These are phyloP conservation scores for Nepenthes alata DNA, from an alignment of 179 eudicot genomes.

Conservation along the genomic window DNA sequence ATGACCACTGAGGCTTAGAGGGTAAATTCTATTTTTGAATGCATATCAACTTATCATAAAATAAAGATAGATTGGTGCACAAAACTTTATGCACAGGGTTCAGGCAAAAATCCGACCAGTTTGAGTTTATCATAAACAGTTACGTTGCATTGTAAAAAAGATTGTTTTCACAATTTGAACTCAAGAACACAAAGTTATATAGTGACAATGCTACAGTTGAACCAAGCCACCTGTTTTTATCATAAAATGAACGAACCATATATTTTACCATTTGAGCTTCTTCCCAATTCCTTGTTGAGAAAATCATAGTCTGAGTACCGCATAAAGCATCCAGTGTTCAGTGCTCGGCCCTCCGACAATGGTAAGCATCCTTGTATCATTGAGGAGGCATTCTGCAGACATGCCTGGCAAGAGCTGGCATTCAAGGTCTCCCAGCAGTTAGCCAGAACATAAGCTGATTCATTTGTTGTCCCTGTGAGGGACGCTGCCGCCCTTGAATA, in stretches of 20 bases:
- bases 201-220: no score
- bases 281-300: slow-evolving; percentile 27
- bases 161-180: no score
- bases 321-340: slow-evolving; percentile 59
- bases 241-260: neutral
- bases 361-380: slow-evolving; percentile 38
- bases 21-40: no score
- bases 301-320: slow-evolving; percentile 52
- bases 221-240: no score
- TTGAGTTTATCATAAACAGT: no score
- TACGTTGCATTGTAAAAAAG: no score
- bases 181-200: no score
- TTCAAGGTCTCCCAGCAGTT: slow-evolving; percentile 50
- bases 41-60: no score
- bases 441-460: slow-evolving; percentile 37
- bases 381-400: slow-evolving; percentile 39
- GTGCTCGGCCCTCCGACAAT: slow-evolving; percentile 40
- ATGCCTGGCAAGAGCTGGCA: slow-evolving; percentile 30
- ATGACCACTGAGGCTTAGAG: no score
- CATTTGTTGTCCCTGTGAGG: slow-evolving; percentile 20
- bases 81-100: no score
- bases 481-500: slow-evolving; percentile 22
- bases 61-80: no score
- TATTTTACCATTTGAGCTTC: slow-evolving; percentile 31
- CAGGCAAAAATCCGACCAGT: no score